Evolutionary conservation across 2,329 filamentous ascomycete genomes (phyloP).

Genomic region (Diaporthe caulivora): DNA sequence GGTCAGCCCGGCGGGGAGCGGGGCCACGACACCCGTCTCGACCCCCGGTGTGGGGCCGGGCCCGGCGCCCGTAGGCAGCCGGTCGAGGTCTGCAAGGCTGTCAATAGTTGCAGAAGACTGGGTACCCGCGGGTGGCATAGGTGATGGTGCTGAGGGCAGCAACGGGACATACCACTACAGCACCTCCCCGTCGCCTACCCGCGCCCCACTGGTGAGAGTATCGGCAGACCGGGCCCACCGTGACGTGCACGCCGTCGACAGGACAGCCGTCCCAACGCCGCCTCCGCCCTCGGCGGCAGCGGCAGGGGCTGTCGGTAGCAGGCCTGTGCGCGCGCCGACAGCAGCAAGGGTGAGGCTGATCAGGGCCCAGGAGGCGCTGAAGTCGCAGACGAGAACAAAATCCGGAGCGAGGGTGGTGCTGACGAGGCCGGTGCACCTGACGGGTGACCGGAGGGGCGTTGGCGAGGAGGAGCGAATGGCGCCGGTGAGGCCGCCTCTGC

Average conservation of each 20-base stretch:
- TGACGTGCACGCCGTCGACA: constrained; percentile 4
- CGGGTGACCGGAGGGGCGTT: not conserved
- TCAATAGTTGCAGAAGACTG: constrained; percentile 24
- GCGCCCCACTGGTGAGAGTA: constrained; percentile 5
- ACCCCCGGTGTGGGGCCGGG: not conserved
- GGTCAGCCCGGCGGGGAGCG: constrained; percentile 17
- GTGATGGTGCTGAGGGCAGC: not conserved
- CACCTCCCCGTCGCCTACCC: not conserved
- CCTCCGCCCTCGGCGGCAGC: not conserved
- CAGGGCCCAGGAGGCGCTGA: constrained; percentile 36
- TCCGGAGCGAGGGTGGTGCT: constrained; percentile 23
- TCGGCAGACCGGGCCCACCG: not conserved
- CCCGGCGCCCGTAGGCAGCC: not conserved
- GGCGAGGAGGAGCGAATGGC: not conserved
- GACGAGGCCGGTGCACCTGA: constrained; percentile 24
- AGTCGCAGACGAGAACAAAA: constrained; percentile 19
- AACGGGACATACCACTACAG: not conserved
- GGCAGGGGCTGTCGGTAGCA: not conserved
- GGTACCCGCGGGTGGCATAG: not conserved
- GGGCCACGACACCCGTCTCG: constrained; percentile 29
- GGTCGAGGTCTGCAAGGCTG: not conserved
- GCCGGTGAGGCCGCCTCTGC: not conserved
- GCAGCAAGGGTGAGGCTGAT: constrained; percentile 31
- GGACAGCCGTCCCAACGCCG: constrained; percentile 23
- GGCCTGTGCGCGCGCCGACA: constrained; percentile 20